Conservation (phyloP, 1,284 basidiomycete genomes). For the Fomitopsis pinicola region DNA sequence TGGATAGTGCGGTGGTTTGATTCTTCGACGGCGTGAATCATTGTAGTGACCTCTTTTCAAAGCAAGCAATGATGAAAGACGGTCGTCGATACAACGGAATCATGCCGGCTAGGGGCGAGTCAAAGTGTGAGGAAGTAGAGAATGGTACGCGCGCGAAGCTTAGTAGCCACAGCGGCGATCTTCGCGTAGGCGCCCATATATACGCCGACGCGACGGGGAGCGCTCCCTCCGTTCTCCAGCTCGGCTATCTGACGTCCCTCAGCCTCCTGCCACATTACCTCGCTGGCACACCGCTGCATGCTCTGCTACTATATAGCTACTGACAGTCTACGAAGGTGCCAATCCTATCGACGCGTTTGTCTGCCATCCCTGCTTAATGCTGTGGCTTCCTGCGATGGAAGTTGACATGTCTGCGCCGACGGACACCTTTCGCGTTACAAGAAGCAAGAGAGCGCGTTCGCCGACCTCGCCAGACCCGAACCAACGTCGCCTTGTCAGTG, state of each 20-base stretch:
- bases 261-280: neutral
- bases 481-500: conserved; percentile 2
- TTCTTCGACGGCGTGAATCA: no score
- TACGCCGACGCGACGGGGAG: neutral
- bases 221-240: neutral
- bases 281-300: neutral
- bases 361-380: no score
- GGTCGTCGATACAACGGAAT: no score
- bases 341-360: neutral
- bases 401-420: conserved; percentile 4
- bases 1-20: no score
- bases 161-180: neutral
- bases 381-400: conserved; percentile 2
- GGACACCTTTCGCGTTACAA: neutral
- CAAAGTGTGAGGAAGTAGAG: no score
- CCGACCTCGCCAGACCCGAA: conserved; percentile 1
- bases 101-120: no score
- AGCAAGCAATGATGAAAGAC: no score
- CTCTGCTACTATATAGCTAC: neutral
- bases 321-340: neutral
- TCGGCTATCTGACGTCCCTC: no score
- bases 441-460: conserved; percentile 7
- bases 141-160: no score
- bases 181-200: neutral
- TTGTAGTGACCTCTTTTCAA: no score